Percentiles rank a stretch among this genome's conserved stretches.
Conservation (phyloP, 2,329 filamentous ascomycete species). For the Nakataea oryzae region DNA sequence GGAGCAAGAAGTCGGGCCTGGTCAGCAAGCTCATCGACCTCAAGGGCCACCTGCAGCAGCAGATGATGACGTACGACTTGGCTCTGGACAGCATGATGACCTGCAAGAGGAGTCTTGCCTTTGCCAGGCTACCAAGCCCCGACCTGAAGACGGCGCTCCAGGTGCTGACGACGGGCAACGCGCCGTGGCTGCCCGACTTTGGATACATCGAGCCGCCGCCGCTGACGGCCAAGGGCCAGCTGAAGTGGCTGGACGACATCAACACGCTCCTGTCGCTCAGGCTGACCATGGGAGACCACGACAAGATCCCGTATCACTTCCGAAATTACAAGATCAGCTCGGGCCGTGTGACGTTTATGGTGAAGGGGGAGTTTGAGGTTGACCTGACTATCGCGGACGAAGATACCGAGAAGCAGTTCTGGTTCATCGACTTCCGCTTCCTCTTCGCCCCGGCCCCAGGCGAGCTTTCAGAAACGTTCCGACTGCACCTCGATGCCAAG, state of each 20-base stretch:
- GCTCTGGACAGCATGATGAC: constrained; percentile 55
- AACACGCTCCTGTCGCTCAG: constrained; percentile 76
- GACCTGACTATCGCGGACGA: constrained; percentile 88
- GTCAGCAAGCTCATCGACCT: constrained; percentile 86
- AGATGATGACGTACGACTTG: constrained; percentile 48
- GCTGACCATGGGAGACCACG: constrained; percentile 73
- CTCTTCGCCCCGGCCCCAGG: constrained; percentile 61
- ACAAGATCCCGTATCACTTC: constrained; percentile 66
- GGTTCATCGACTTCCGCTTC: constrained; percentile 87
- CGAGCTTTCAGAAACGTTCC: constrained; percentile 50
- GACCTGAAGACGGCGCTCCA: constrained; percentile 86
- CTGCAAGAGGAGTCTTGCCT: constrained; percentile 62
- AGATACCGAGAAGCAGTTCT: constrained; percentile 73
- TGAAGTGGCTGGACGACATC: constrained; percentile 67
- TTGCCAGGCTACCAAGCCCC: constrained; percentile 73
- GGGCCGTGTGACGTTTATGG: constrained; percentile 82
- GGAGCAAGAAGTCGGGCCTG: constrained; percentile 69
- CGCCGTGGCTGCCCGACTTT: constrained; percentile 71
- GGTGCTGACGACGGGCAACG: constrained; percentile 67
- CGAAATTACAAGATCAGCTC: constrained; percentile 67
- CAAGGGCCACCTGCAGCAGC: constrained; percentile 59
- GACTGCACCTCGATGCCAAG: constrained; percentile 55
- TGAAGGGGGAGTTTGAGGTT: constrained; percentile 79
- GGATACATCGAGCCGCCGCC: constrained; percentile 67
- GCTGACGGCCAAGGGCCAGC: constrained; percentile 59